Evolutionary conservation across 2,329 filamentous ascomycete species (phyloP).

Genomic region (Leptographium flavum): DNA sequence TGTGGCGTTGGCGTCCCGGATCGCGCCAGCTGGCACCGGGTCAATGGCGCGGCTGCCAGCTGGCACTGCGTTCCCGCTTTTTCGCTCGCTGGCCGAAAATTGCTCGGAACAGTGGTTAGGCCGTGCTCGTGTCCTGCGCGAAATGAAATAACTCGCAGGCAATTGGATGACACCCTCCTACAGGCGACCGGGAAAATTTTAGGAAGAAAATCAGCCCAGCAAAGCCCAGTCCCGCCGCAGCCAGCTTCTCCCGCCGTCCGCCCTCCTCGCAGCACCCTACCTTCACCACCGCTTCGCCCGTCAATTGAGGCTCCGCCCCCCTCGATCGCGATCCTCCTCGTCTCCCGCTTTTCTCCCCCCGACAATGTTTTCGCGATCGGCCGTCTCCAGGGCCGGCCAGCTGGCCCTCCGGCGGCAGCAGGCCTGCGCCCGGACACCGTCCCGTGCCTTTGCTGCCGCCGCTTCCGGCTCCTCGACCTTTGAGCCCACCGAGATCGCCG

Average conservation of each 20-base stretch:
- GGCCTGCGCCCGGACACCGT: slow-evolving; percentile 36
- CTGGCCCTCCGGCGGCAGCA: slow-evolving; percentile 41
- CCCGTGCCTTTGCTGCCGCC: slow-evolving; percentile 36
- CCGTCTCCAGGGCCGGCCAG: slow-evolving; percentile 43
- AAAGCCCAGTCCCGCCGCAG: too few relatives aligned
- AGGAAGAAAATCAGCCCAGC: slow-evolving; percentile 8
- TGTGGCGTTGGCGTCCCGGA: neutral
- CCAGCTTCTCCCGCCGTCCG: neutral
- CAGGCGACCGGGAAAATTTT: neutral
- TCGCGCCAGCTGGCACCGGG: slow-evolving; percentile 3
- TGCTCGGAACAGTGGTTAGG: slow-evolving; percentile 11
- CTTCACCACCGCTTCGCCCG: neutral
- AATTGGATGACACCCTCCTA: slow-evolving; percentile 15
- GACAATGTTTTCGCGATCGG: slow-evolving; percentile 45
- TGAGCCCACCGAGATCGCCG: slow-evolving; percentile 71
- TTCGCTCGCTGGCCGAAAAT: slow-evolving; percentile 12
- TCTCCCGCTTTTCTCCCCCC: slow-evolving; percentile 24
- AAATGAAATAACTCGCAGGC: slow-evolving; percentile 14
- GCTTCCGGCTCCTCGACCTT: slow-evolving; percentile 62
- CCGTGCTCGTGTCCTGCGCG: slow-evolving; percentile 7
- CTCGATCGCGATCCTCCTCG: slow-evolving; percentile 10
- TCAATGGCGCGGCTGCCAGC: slow-evolving; percentile 5
- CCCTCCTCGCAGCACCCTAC: neutral
- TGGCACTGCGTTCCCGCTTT: slow-evolving; percentile 6
- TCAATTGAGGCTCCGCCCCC: slow-evolving; percentile 1